Percentiles rank a stretch among this genome's conserved stretches.
Evolutionary conservation across 139 green algal species (phyloP).

Genomic region (Parachlorella kessleri): DNA sequence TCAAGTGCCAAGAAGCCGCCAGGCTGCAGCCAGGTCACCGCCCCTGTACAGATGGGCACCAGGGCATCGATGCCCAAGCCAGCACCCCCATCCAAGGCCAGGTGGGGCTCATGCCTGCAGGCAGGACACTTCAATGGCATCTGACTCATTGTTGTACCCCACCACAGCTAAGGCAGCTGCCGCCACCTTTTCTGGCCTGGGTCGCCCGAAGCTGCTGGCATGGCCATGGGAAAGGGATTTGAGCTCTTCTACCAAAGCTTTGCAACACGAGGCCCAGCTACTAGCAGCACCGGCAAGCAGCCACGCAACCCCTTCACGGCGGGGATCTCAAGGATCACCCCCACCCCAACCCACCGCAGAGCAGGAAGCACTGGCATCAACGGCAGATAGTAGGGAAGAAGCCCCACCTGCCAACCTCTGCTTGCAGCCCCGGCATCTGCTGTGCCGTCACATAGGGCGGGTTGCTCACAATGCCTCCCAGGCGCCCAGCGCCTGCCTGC

Average conservation of each 20-base stretch:
- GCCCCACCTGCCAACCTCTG: slow-evolving; percentile 41
- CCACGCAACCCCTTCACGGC: too few relatives aligned
- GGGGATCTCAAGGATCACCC: too few relatives aligned
- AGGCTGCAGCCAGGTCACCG: slow-evolving; percentile 44
- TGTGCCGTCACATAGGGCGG: slow-evolving; percentile 88
- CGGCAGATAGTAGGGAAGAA: too few relatives aligned
- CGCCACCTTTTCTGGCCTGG: not conserved
- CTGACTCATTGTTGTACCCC: not conserved
- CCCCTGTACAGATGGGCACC: slow-evolving; percentile 46
- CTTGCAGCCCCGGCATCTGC: slow-evolving; percentile 66
- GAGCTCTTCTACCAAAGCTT: too few relatives aligned
- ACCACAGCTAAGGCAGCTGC: not conserved
- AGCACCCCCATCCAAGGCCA: slow-evolving; percentile 82
- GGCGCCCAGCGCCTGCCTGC: slow-evolving; percentile 9
- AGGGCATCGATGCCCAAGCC: slow-evolving; percentile 68
- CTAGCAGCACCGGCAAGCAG: too few relatives aligned
- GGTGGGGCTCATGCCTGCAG: slow-evolving; percentile 76
- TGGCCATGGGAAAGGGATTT: too few relatives aligned
- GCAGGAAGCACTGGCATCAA: too few relatives aligned
- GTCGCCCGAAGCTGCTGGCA: not conserved
- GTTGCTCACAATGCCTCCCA: slow-evolving; percentile 88
- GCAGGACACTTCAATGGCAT: not conserved
- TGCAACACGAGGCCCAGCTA: too few relatives aligned
- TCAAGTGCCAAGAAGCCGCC: slow-evolving; percentile 79
- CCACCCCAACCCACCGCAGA: too few relatives aligned